Evolutionary conservation across 129 eudicot genomes (phyloP), one percentile per base, ranked within the genome.

Genomic region (Scalesia atractyloides): DNA sequence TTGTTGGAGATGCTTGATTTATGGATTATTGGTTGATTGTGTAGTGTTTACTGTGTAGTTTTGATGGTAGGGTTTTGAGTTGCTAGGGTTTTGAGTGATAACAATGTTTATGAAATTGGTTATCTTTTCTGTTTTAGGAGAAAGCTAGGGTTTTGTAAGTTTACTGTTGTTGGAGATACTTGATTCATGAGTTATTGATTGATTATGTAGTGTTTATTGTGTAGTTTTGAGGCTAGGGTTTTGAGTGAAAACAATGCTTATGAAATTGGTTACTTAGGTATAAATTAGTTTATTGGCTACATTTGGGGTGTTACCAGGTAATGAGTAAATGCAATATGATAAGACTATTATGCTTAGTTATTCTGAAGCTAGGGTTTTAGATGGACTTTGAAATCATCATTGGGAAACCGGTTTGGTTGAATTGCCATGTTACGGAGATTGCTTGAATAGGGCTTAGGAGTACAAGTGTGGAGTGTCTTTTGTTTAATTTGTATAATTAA

Each of bases 81-180:
- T n/a, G n/a, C n/a, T n/a, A n/a, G 80, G 80, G 83, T 78, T 78
- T 75, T 73, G 44, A 14, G 24, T 68, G 24, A 15, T n/a, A 8
- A 10, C 30, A 60, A 26, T 33, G 33, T 47, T 58, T 68, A n/a
- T n/a, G n/a, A 14, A 33, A 15, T 34, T 58, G 70, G 75, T 48
- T 76, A 17, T 2, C 34, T 68, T 6, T 18, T 22, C 14, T 41
- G 46, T 41, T 7, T 41, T 41, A 41, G 12, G 46, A n/a, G 7
- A 7, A 16, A 52, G 7, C 9, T n/a, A 16, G 59, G 24, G 24
- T 52, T 52, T 51, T n/a, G 37, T 34, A 15, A 15, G 12, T 34
- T 26, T 24, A 39, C 20, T 39, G 36, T 36, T 49, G 19, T 73
- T 30, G 3, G 67, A 1, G 9, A 52, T 52, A 17, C 59, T 52